phyloP scores from a whole-genome alignment of 441 rosid genomes.

The Mallotus japonicus region DNA sequence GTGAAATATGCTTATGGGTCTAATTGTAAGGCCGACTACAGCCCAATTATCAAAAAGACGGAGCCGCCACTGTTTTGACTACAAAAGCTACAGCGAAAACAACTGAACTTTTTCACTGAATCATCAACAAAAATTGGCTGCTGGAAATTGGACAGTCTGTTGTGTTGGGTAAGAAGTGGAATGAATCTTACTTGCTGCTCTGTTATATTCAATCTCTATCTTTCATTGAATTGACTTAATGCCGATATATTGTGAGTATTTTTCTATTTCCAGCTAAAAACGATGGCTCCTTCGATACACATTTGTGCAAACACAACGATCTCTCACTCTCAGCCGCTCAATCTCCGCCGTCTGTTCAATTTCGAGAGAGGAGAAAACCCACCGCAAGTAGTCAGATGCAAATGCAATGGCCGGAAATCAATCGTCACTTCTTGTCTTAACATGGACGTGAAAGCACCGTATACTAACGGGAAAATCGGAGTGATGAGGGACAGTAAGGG shows the following conservation, averaged over 20 bases:
- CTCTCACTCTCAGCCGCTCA: slow-evolving; percentile 17
- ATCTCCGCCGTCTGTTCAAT: slow-evolving; percentile 20
- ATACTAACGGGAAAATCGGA: background rate
- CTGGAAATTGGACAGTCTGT: too few relatives aligned
- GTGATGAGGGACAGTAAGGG: slow-evolving; percentile 30
- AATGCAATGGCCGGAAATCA: slow-evolving; percentile 15
- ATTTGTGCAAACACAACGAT: slow-evolving; percentile 7
- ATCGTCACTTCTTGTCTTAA: background rate
- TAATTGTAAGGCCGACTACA: too few relatives aligned
- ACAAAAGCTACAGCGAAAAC: background rate
- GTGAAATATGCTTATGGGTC: too few relatives aligned
- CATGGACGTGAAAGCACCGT: slow-evolving; percentile 10
- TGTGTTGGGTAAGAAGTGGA: too few relatives aligned
- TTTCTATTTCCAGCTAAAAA: slow-evolving; percentile 3
- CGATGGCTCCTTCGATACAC: slow-evolving; percentile 20
- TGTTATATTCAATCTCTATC: too few relatives aligned
- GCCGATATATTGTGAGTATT: too few relatives aligned
- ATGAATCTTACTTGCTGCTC: too few relatives aligned
- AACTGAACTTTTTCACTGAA: background rate
- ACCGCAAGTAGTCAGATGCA: slow-evolving; percentile 13
- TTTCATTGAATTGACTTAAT: too few relatives aligned
- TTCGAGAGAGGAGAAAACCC: background rate
- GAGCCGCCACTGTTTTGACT: background rate
- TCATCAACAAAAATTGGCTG: too few relatives aligned
- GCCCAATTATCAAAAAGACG: background rate